Evolutionary conservation across 345 rosid genomes (phyloP).

Genomic region (Arabis hirsuta): DNA sequence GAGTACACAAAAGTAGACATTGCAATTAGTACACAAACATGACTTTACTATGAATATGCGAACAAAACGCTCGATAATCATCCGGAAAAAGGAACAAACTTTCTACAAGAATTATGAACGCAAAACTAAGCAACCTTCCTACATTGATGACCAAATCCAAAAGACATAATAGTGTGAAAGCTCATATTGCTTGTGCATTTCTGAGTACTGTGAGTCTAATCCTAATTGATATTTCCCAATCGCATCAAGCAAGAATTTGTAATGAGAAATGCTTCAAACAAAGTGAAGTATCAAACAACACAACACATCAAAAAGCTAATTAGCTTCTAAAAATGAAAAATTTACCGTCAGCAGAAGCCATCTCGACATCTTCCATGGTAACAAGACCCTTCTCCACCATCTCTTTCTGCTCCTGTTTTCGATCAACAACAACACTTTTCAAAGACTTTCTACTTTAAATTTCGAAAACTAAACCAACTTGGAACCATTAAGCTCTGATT

Average conservation of each 20-base stretch:
- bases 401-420: slow-evolving; percentile 74
- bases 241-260: background rate
- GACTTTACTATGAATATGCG: background rate
- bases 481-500: background rate
- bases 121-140: background rate
- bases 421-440: background rate
- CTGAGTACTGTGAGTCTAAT: background rate
- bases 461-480: background rate
- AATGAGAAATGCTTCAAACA: background rate
- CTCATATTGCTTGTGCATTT: background rate
- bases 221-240: background rate
- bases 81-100: background rate
- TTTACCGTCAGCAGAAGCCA: slow-evolving; percentile 64
- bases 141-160: background rate
- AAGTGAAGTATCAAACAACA: background rate
- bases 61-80: background rate
- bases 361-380: slow-evolving; percentile 76
- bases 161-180: background rate
- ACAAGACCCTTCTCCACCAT: slow-evolving; percentile 70
- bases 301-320: background rate
- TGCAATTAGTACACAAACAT: background rate
- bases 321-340: background rate
- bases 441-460: background rate
- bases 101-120: background rate
- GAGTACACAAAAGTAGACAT: background rate